Evolutionary conservation across 495 filamentous ascomycete species (phyloP), one percentile per base, ranked within the genome.

Genomic region (Penicillium canescens): DNA sequence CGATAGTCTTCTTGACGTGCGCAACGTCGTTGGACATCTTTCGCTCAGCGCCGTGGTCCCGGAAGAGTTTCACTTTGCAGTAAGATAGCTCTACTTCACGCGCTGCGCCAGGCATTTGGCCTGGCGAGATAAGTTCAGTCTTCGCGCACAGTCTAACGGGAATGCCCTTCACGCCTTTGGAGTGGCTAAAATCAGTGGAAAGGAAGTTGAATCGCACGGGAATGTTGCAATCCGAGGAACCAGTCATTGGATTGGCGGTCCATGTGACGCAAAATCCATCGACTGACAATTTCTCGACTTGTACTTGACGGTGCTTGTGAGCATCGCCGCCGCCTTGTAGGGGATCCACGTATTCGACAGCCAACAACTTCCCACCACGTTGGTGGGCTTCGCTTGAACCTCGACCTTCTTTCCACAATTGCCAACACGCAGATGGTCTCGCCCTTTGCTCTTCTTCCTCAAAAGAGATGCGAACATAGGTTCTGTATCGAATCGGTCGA

Each of bases 121-220:
- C 71, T 1, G 63, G 64, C 0, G 68, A 67, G 0, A 88, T 56
- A 13, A 82, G 65, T 43, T 92, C 86, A 0, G 93, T 97, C 69
- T 97, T 96, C 4, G 92, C 84, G 65, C 93, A 98, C 4, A 98
- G 78, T 38, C 94, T 74, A 11, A 98, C 92, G 0, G 93, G 91
- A 50, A 96, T 95, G 14, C 94, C 94, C 67, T 97, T 98, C 26
- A 98, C 93, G 26, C 94, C 94, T 59, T 98, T 98, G 6, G 94
- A 97, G 61, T 96, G 92, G 65, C 92, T 98, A 66, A 98, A 98
- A 64, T 98, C 94, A 11, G 93, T 98, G 0, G 94, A 98, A 0
- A 98, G 80, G 63, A 98, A 98, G 69, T 98, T 97, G 79, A 97
- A 98, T 41, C 92, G 89, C 13, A 98, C 89, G 12, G 90, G 84